These are phyloP conservation scores for Abelmoschus esculentus DNA, from an alignment of 345 rosid genomes.

Conservation along the genomic window DNA sequence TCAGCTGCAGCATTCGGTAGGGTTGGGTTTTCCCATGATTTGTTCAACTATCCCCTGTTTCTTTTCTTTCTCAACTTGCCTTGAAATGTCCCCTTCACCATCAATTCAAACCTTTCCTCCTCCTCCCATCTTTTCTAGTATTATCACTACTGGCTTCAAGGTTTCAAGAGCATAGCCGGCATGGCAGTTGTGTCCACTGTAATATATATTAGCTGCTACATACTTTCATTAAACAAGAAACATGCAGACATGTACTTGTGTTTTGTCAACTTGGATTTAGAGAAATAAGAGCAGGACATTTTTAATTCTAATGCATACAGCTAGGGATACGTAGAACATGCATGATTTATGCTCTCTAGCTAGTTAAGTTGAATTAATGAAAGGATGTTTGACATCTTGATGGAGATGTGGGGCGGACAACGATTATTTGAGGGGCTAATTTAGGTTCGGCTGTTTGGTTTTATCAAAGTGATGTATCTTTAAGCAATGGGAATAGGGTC, in stretches of 20 bases:
- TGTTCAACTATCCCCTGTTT: slow-evolving; percentile 7
- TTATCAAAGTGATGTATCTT: no score
- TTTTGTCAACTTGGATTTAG: slow-evolving; percentile 11
- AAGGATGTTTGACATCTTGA: neutral
- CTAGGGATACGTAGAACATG: slow-evolving; percentile 8
- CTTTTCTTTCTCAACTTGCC: slow-evolving; percentile 23
- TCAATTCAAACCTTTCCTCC: slow-evolving; percentile 12
- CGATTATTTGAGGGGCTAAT: neutral
- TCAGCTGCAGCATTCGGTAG: slow-evolving; percentile 4
- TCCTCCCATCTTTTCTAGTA: neutral
- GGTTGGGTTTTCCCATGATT: slow-evolving; percentile 21
- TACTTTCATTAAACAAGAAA: neutral
- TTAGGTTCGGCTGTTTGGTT: no score
- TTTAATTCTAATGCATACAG: neutral
- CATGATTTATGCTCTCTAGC: neutral
- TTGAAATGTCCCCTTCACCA: slow-evolving; percentile 26
- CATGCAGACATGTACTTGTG: slow-evolving; percentile 4
- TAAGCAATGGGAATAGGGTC: no score
- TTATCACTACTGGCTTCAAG: neutral
- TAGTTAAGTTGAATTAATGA: neutral
- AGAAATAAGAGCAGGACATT: neutral
- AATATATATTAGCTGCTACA: neutral
- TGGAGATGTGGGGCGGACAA: neutral
- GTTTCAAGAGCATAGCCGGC: neutral
- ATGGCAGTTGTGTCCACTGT: slow-evolving; percentile 26